A percentile compares a stretch with the other conserved stretches of the same genome.
These are phyloP conservation scores for Dactylellina leptospora DNA, from an alignment of 2,329 filamentous ascomycete genomes.

Conservation along the genomic window DNA sequence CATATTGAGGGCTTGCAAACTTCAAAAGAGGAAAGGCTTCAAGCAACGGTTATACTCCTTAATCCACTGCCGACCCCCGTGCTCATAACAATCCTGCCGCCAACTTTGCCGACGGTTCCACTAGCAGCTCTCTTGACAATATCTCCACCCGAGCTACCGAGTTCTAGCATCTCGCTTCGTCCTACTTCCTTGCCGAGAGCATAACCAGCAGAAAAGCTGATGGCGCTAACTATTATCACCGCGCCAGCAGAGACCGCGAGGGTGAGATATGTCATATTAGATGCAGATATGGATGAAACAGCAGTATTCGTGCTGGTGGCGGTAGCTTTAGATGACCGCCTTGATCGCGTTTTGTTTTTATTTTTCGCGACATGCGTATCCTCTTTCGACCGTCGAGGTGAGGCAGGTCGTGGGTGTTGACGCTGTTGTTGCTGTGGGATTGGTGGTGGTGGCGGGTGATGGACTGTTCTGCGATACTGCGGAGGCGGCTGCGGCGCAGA, in stretches of 20 bases:
- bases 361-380: slow-evolving; percentile 25
- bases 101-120: slow-evolving; percentile 46
- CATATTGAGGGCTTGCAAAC: neutral
- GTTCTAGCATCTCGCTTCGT: slow-evolving; percentile 63
- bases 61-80: slow-evolving; percentile 42
- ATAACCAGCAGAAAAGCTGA: slow-evolving; percentile 75
- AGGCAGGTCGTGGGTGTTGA: slow-evolving; percentile 21
- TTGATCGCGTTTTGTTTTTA: slow-evolving; percentile 25
- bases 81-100: slow-evolving; percentile 49
- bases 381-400: slow-evolving; percentile 30
- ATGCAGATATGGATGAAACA: slow-evolving; percentile 22
- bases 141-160: slow-evolving; percentile 63
- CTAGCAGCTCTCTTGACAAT: slow-evolving; percentile 51
- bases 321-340: slow-evolving; percentile 26
- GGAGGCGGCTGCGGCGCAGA: slow-evolving; percentile 33
- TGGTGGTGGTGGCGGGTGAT: slow-evolving; percentile 18
- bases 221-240: slow-evolving; percentile 73
- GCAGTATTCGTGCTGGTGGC: slow-evolving; percentile 4
- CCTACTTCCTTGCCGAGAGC: slow-evolving; percentile 74
- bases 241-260: slow-evolving; percentile 71
- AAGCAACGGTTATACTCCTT: slow-evolving; percentile 50
- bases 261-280: slow-evolving; percentile 50
- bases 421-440: slow-evolving; percentile 17
- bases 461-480: slow-evolving; percentile 17
- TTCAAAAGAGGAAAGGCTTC: neutral